Conservation (phyloP, 2,329 filamentous ascomycete species). For the Stagonosporopsis chrysanthemi region DNA sequence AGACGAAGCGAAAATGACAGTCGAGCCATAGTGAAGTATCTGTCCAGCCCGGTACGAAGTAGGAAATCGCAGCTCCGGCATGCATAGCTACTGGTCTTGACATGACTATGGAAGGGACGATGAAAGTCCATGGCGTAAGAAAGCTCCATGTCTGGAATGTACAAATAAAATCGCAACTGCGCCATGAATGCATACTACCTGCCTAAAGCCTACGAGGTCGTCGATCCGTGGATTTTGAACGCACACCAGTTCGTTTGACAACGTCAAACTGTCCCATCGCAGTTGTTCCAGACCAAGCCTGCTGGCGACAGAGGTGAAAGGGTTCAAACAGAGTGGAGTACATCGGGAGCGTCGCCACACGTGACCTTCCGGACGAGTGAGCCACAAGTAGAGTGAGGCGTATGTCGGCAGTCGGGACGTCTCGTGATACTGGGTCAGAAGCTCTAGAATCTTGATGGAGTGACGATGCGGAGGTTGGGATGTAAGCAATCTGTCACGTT, state of each 20-base stretch:
- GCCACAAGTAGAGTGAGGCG: background rate
- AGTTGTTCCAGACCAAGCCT: background rate
- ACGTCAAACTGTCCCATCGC: background rate
- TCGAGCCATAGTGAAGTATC: background rate
- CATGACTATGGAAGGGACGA: too few relatives aligned
- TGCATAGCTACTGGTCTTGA: too few relatives aligned
- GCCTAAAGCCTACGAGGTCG: background rate
- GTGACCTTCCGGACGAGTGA: background rate
- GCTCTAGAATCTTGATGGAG: background rate
- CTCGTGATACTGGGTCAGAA: constrained; percentile 2
- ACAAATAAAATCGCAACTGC: background rate
- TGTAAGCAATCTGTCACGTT: constrained; percentile 16
- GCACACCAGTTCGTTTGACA: background rate
- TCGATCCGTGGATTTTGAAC: background rate
- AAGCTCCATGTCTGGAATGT: too few relatives aligned
- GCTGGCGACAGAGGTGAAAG: background rate
- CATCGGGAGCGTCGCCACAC: background rate
- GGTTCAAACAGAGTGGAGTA: background rate
- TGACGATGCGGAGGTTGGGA: constrained; percentile 33
- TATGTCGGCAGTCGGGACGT: background rate
- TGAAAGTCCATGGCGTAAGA: too few relatives aligned
- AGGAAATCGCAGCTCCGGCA: too few relatives aligned
- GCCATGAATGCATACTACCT: background rate
- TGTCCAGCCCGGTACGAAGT: too few relatives aligned
- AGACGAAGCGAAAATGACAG: background rate